Conservation (phyloP, 2,329 filamentous ascomycete species). For the Trichophyton benhamiae region DNA sequence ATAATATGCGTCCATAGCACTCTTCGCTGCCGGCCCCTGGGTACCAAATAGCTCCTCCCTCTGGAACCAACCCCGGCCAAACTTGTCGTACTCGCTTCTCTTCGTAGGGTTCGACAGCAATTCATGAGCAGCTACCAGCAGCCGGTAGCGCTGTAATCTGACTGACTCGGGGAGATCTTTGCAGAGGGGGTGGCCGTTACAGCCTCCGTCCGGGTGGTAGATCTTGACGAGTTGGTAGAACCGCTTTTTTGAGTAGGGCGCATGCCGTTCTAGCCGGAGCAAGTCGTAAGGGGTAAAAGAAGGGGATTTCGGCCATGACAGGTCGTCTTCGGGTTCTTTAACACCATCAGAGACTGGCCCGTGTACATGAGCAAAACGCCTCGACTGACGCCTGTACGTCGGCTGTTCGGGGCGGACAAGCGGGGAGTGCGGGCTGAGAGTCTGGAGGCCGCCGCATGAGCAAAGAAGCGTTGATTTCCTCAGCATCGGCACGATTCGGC, state of each 20-base stretch:
- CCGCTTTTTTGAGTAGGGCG: conserved; percentile 65
- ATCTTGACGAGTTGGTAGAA: conserved; percentile 91
- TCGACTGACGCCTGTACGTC: conserved; percentile 15
- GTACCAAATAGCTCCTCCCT: conserved; percentile 17
- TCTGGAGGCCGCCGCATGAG: conserved; percentile 27
- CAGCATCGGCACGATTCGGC: conserved; percentile 29
- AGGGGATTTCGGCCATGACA: conserved; percentile 33
- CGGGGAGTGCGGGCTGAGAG: conserved; percentile 22
- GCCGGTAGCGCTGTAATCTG: conserved; percentile 76
- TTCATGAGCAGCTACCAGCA: conserved; percentile 76
- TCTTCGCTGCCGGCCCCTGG: conserved; percentile 2
- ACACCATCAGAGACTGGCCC: conserved; percentile 13
- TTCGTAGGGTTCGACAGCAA: conserved; percentile 72
- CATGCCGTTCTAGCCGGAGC: conserved; percentile 49
- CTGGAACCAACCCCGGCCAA: conserved; percentile 66
- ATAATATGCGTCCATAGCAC: conserved; percentile 12
- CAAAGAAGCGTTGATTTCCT: conserved; percentile 34
- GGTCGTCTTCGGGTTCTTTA: conserved; percentile 16
- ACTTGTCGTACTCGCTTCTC: conserved; percentile 68
- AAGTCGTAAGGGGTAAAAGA: conserved; percentile 75
- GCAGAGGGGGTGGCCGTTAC: conserved; percentile 31
- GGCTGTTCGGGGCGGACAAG: conserved; percentile 13
- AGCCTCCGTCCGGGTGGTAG: conserved; percentile 74
- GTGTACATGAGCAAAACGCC: conserved; percentile 28
- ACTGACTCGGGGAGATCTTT: conserved; percentile 45